Evolutionary conservation across 305 asterid genomes (phyloP).

Genomic region (Rubia peregrina): DNA sequence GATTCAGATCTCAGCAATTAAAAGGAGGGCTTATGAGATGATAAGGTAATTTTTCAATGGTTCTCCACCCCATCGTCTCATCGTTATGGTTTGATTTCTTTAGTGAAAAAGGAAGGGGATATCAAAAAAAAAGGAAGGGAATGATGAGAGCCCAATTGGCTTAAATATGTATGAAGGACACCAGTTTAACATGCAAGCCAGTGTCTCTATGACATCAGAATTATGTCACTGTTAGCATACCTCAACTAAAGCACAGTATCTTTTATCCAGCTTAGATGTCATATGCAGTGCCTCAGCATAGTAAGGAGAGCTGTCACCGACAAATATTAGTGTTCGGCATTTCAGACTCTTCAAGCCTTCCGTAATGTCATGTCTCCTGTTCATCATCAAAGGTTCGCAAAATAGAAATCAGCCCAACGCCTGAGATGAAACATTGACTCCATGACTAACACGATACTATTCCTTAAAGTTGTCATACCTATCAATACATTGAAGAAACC

Average conservation of each 20-base stretch:
- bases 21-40: not conserved
- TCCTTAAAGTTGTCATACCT: constrained; percentile 30
- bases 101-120: too few species aligned
- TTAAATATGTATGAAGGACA: not conserved
- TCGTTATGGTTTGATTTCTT: not conserved
- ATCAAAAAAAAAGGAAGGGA: not conserved
- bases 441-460: not conserved
- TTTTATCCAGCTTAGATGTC: constrained; percentile 62
- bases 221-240: constrained; percentile 26
- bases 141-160: not conserved
- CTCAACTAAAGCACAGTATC: constrained; percentile 85
- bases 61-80: not conserved
- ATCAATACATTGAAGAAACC: constrained; percentile 68
- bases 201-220: not conserved
- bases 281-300: constrained; percentile 67
- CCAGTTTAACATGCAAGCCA: constrained; percentile 2
- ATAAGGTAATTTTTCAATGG: not conserved
- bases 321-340: constrained; percentile 76
- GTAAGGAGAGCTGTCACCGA: constrained; percentile 75
- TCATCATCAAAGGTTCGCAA: constrained; percentile 19
- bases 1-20: constrained; percentile 10
- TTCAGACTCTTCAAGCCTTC: constrained; percentile 55
- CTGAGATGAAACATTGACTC: not conserved
- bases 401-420: not conserved
- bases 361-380: constrained; percentile 71